Base-by-base conservation (phyloP, 164 flowering plant genomes). In the Malania oleifera region DNA sequence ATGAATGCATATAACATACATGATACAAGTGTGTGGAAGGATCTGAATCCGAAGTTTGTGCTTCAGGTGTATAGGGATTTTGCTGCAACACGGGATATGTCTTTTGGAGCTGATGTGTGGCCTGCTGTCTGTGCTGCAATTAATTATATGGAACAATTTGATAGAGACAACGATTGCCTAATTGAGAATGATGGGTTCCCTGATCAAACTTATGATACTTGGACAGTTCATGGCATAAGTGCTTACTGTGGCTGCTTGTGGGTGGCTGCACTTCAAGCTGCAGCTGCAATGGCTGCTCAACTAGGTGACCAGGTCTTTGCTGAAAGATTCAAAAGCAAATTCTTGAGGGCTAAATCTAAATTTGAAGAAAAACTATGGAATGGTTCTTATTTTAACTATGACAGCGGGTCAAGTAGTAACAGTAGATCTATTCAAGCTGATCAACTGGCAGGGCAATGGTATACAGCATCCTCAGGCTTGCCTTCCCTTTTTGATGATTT, bases 1-100 rank as follows among this genome's bases (percentile, higher is more conserved):
- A 87, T 90, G 97, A 90, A 90, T 70, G 97, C 95, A 12, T 90
- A 90, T 51, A 90, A 90, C 45, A 90, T 90, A 55, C 97, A 90
- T 57, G 97, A 90, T 60, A 87, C 97, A 25, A 90, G 95, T 62
- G 73, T 66, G 66, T 90, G 97, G 97, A 90, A 90, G 56, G 97
- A 90, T 66, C 76, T 90, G 54, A 87, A 87, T 66, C 80, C 97
- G 15, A 90, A 90, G 63, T 90, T 90, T 69, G 97, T 90, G 57
- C 97, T 90, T 68, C 97, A 90, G 65, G 95, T 86, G 31, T 90
- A 90, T 55, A 75, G 97, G 69, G 97, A 90, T 64, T 87, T 90
- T 67, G 78, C 93, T 60, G 91, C 89, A 24, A 90, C 97, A 22
- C 80, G 86, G 46, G 87, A 90, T 52, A 69, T 85, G 81, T 68